Evolutionary conservation across 805 yeast genomes (phyloP), one percentile per base, ranked within the genome.

Genomic region (Pichia manshurica): DNA sequence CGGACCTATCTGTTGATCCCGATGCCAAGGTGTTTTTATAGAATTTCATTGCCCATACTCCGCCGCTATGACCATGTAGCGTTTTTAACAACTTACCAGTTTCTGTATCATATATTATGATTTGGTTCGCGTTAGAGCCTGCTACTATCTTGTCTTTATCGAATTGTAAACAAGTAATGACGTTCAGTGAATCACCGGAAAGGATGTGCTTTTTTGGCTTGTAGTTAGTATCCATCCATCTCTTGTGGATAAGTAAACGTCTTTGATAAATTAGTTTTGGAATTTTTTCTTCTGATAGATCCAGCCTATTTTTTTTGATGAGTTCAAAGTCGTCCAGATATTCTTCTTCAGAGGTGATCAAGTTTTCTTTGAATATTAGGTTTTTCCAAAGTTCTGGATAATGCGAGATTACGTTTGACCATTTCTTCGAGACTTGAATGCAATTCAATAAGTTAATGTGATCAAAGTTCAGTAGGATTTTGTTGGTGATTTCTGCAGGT

Each of bases 21-120:
- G 95, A 85, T 1, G 91, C 96, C 39, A 93, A 72, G 8, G 89
- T 87, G 57, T 82, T 80, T 20, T 87, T 89, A 46, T 78, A 73
- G 61, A 89, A 90, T 65, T 91, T 88, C 62, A 93, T 73, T 1
- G 99, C 98, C 99, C 99, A 93, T 5, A 93, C 99, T 35, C 99
- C 99, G 39, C 99, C 99, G 46, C 85, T 95, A 61, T 93, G 99
- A 7, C 96, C 97, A 38, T 74, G 72, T 39, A 93, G 71, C 5
- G 81, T 80, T 37, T 75, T 70, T 8, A 81, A 58, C 44, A 83
- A 70, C 37, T 69, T 68, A 5, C 97, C 97, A 1, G 85, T 79
- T 28, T 73, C 69, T 0, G 96, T 81, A 54, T 84, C 83, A 65
- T 87, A 88, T 8, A 93, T 81, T 53, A 87, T 82, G 52, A 93